These are phyloP conservation scores for Arctostaphylos glauca DNA, from an alignment of 148 eudicot genomes.

Conservation along the genomic window DNA sequence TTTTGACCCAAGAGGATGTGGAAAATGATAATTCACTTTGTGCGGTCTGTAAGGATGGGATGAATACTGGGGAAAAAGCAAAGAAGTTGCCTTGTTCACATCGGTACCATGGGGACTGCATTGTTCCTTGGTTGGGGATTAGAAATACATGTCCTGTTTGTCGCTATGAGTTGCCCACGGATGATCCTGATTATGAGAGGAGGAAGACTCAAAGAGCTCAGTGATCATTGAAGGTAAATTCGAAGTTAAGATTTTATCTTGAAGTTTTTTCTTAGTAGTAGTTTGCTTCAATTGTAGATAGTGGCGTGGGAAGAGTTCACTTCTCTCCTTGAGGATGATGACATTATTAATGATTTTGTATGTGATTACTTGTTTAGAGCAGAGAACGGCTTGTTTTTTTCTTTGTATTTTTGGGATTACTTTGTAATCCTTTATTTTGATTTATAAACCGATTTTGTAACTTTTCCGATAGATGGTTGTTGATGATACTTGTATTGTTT, in stretches of 20 bases:
- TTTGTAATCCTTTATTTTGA: not conserved
- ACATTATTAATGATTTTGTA: slow-evolving; percentile 1
- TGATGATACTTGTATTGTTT: not conserved
- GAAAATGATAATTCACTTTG: slow-evolving; percentile 38
- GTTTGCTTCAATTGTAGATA: slow-evolving; percentile 9
- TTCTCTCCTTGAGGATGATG: slow-evolving; percentile 9
- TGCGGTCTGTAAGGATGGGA: slow-evolving; percentile 71
- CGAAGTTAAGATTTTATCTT: slow-evolving; percentile 17
- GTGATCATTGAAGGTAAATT: slow-evolving; percentile 14
- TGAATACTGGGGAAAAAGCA: slow-evolving; percentile 45
- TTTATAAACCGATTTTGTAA: not conserved
- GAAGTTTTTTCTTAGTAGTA: slow-evolving; percentile 1
- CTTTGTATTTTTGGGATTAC: not conserved
- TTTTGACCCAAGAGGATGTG: slow-evolving; percentile 13
- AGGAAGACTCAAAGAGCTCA: slow-evolving; percentile 41
- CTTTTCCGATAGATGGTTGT: not conserved
- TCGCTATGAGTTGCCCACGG: slow-evolving; percentile 66
- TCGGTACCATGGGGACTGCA: slow-evolving; percentile 65
- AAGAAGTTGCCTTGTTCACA: slow-evolving; percentile 67
- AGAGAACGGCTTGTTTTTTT: not conserved
- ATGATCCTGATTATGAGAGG: slow-evolving; percentile 65
- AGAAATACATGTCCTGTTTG: slow-evolving; percentile 80
- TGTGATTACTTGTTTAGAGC: not conserved
- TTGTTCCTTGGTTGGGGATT: slow-evolving; percentile 67
- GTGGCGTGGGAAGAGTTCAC: slow-evolving; percentile 6